These are phyloP conservation scores for Pleurotus ostreatus DNA, from an alignment of 768 basidiomycete genomes.

Conservation along the genomic window DNA sequence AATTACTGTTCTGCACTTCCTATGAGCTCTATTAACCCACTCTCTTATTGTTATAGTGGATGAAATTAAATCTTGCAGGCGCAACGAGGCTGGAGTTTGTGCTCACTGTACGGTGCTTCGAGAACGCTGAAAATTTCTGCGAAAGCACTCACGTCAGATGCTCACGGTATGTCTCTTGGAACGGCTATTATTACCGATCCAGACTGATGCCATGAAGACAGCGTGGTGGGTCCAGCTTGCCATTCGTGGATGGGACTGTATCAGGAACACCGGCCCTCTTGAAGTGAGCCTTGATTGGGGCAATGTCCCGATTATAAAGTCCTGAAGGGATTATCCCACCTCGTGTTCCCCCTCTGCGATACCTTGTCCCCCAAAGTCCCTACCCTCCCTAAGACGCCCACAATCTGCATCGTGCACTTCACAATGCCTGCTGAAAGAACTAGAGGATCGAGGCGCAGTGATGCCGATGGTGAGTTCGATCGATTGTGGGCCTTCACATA, in stretches of 20 bases:
- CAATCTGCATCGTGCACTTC: conserved; percentile 10
- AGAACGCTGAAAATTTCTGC: not conserved
- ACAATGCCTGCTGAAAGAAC: conserved; percentile 48
- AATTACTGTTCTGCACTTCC: not conserved
- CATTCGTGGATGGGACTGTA: conserved; percentile 4
- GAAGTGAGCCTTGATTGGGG: conserved; percentile 4
- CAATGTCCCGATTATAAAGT: conserved; percentile 7
- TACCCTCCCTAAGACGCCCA: conserved; percentile 5
- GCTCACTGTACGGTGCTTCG: not conserved
- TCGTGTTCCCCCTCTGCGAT: conserved; percentile 10
- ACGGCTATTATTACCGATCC: conserved; percentile 8
- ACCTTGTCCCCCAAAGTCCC: conserved; percentile 7
- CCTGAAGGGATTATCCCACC: conserved; percentile 5
- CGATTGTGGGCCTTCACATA: not conserved
- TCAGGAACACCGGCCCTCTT: conserved; percentile 8
- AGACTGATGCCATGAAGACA: conserved; percentile 4
- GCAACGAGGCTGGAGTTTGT: conserved; percentile 5
- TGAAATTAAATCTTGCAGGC: conserved; percentile 6
- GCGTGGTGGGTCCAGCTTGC: conserved; percentile 1
- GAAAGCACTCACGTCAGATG: not conserved
- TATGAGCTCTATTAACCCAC: not conserved
- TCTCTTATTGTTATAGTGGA: conserved; percentile 1
- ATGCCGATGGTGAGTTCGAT: conserved; percentile 30
- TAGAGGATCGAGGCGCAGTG: conserved; percentile 30
- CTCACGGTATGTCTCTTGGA: conserved; percentile 2